These are phyloP conservation scores for Hypoxylon trugodes DNA, from an alignment of 495 filamentous ascomycete genomes.

Conservation along the genomic window DNA sequence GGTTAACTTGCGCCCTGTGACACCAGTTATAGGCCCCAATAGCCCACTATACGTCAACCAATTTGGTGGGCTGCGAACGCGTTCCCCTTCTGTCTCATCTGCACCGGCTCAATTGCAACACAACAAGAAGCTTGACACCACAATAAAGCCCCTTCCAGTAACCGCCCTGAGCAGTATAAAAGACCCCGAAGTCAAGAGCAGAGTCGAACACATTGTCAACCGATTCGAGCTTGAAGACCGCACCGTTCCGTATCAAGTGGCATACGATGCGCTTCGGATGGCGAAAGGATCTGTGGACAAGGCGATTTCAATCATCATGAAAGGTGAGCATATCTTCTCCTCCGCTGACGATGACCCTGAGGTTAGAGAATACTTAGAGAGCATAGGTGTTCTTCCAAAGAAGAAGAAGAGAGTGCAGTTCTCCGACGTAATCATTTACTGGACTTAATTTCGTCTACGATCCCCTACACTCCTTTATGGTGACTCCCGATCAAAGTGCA, in stretches of 20 bases:
- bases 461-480: no score
- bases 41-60: no score
- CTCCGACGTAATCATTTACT: background rate
- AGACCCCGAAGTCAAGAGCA: slow-evolving; percentile 5
- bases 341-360: background rate
- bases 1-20: no score
- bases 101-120: no score
- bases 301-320: background rate
- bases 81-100: no score
- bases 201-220: background rate
- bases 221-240: background rate
- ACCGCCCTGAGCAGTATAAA: background rate
- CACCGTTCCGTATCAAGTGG: background rate
- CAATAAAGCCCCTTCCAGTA: background rate
- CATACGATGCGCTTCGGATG: slow-evolving; percentile 5
- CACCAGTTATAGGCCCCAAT: no score
- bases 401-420: background rate
- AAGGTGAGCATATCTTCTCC: background rate
- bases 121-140: no score
- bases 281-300: background rate
- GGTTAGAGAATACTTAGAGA: background rate
- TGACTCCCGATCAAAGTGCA: no score
- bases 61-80: no score
- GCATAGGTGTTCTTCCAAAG: background rate
- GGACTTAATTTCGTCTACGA: no score